Evolutionary conservation across 2,329 filamentous ascomycete genomes (phyloP).

Genomic region (Pochonia chlamydosporia): DNA sequence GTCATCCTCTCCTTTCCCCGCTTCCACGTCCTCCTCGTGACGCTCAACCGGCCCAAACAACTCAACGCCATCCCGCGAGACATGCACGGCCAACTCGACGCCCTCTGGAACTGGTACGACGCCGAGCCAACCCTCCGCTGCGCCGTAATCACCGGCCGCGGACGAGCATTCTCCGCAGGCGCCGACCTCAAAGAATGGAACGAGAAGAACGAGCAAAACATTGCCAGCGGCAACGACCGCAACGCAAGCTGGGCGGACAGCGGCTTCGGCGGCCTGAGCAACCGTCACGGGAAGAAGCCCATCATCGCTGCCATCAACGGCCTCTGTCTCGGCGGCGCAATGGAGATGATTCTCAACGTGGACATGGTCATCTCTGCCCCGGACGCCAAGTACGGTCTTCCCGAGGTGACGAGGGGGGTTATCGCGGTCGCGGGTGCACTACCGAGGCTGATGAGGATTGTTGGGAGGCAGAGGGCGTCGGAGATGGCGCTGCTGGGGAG

Average conservation of each 20-base stretch:
- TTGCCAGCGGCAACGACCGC: slow-evolving; percentile 1
- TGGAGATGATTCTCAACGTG: slow-evolving; percentile 69
- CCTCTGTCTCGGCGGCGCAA: slow-evolving; percentile 67
- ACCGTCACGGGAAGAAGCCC: slow-evolving; percentile 65
- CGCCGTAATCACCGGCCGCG: slow-evolving; percentile 56
- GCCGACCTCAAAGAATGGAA: slow-evolving; percentile 60
- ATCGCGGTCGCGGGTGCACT: slow-evolving; percentile 66
- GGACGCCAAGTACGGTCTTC: slow-evolving; percentile 58
- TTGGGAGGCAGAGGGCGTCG: slow-evolving; percentile 64
- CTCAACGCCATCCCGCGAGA: slow-evolving; percentile 51
- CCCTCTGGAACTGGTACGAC: slow-evolving; percentile 56
- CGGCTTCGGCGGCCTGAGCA: slow-evolving; percentile 62
- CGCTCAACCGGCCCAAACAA: slow-evolving; percentile 14
- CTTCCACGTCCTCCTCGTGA: slow-evolving; percentile 39
- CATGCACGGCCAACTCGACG: slow-evolving; percentile 42
- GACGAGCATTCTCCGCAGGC: slow-evolving; percentile 61
- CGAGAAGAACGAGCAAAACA: slow-evolving; percentile 28
- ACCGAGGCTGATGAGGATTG: slow-evolving; percentile 56
- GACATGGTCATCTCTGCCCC: slow-evolving; percentile 63
- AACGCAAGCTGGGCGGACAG: slow-evolving; percentile 28
- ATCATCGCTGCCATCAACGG: slow-evolving; percentile 74
- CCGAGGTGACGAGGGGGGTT: slow-evolving; percentile 67
- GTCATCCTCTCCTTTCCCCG: slow-evolving; percentile 43
- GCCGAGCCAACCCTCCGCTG: slow-evolving; percentile 53
- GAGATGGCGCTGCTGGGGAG: slow-evolving; percentile 66